Base-by-base conservation (phyloP, 371 early-diverging fungal genomes). In the Basidiobolus meristosporus region DNA sequence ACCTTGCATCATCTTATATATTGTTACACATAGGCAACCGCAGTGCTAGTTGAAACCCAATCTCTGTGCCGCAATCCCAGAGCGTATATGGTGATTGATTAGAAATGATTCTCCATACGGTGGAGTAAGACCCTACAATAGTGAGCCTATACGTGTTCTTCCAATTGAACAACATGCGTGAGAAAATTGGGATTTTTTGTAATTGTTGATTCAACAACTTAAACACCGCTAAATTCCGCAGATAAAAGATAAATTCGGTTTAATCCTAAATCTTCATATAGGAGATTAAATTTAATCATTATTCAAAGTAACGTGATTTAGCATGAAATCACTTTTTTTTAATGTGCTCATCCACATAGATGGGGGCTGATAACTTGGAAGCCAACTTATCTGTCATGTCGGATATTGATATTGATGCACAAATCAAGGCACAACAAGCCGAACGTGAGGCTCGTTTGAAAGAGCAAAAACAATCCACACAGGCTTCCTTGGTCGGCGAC, bases 401-500 rank as follows among this genome's bases (percentile, higher is more conserved):
- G 33, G 16, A 23, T 14, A 6, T 54, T 53, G 59, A 54, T 43
- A 48, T 53, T 45, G 45, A 44, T 38, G 55, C 52, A 17, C 53
- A 59, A 50, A 51, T 59, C 39, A 59, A 54, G 43, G 49, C 48
- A 12, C 50, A 52, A 38, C 53, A 49, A 40, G 51, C 47, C 32
- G 51, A 53, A 48, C 42, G 58, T n/a, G 50, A 39, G n/a, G 43
- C 36, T 31, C 51, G 52, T 29, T 33, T 41, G 5, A 20, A 46
- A 1, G 39, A 47, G 9, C 53, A 54, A 43, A 50, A 55, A 9
- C 48, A 54, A 29, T 46, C 47, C 14, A 48, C 43, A 7, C 71
- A 69, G 48, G 72, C 68, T 3, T 65, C 70, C 28, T 40, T 74
- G 42, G 45, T 60, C 0, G 62, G 59, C 17, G 63, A 66, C 2